Percentiles rank a stretch among this genome's conserved stretches.
Evolutionary conservation across 2,329 filamentous ascomycete species (phyloP).

Genomic region (Monosporascus cannonballus): DNA sequence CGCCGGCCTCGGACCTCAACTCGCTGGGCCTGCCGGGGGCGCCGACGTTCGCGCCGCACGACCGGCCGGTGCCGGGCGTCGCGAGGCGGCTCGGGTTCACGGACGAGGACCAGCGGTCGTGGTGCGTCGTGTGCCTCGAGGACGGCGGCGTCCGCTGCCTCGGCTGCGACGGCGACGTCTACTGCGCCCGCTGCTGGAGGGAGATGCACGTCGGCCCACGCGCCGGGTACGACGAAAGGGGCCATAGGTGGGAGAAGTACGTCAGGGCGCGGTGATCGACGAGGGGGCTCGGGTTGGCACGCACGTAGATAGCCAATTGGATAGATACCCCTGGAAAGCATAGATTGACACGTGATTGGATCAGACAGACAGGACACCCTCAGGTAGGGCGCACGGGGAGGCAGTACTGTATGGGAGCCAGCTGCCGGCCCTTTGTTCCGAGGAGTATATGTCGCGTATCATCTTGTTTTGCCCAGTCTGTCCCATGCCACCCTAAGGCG

Average conservation of each 20-base stretch:
- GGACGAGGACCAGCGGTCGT: slow-evolving; percentile 67
- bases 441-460: too few species aligned
- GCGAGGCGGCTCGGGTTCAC: slow-evolving; percentile 41
- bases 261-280: slow-evolving; percentile 17
- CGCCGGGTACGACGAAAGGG: slow-evolving; percentile 64
- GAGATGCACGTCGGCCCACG: slow-evolving; percentile 69
- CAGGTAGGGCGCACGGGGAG: too few species aligned
- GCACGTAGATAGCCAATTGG: too few species aligned
- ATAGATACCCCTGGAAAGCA: too few species aligned
- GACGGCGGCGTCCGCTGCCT: slow-evolving; percentile 68
- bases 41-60: slow-evolving; percentile 14
- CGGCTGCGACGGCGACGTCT: slow-evolving; percentile 66
- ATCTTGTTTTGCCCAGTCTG: too few species aligned
- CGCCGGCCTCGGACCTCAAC: background rate
- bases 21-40: background rate
- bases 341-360: too few species aligned
- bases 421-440: too few species aligned
- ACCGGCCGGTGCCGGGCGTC: slow-evolving; percentile 33
- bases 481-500: too few species aligned
- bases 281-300: too few species aligned
- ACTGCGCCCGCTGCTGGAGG: slow-evolving; percentile 73
- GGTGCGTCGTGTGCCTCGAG: slow-evolving; percentile 79
- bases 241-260: slow-evolving; percentile 62
- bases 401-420: too few species aligned
- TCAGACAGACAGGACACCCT: too few species aligned